Base-by-base conservation (phyloP, 148 eudicot species). In the Chenopodium berlandieri region DNA sequence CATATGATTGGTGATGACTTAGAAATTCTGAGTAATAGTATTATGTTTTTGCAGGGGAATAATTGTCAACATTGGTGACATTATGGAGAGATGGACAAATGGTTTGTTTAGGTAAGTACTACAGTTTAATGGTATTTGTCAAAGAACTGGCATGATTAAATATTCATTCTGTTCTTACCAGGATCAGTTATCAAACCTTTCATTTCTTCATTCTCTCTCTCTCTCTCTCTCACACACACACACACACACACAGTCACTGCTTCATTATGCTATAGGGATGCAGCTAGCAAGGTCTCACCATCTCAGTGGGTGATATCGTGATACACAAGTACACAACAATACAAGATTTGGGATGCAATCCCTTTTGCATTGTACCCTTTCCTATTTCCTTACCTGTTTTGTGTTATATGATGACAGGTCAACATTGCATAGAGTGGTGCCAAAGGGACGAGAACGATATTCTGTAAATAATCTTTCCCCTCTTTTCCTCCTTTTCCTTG, bases 11-110 rank as follows among this genome's bases (percentile, higher is more conserved):
- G 52, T 0, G 11, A 12, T 31, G 9, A 10, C 73, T 78, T 46
- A 23, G 44, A 54, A 13, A 8, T 37, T 74, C 4, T 48, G 62
- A 73, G 16, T 47, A 75, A 54, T n/a, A 46, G 31, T 37, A 50
- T 31, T 37, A 34, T 79, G 80, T 50, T 34, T 65, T 47, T 89
- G 89, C 91, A 93, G 97, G 91, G 92, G 93, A 56, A 86, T 91
- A 50, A 81, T 93, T 81, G 91, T 93, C 70, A 93, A 93, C 77
- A 81, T 93, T 46, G 97, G 94, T 48, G 97, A 93, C 82, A 80
- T 90, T 91, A 86, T 84, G 82, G 94, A 93, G 84, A 89, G 93
- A 81, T 94, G 93, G 94, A 94, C 98, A 16, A 94, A 94, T 81
- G 83, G 93, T 84, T 74, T 86, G 79, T 92, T 88, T 70, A 86